phyloP scores from a whole-genome alignment of 2,329 filamentous ascomycete genomes.

The Aphanocladium album region DNA sequence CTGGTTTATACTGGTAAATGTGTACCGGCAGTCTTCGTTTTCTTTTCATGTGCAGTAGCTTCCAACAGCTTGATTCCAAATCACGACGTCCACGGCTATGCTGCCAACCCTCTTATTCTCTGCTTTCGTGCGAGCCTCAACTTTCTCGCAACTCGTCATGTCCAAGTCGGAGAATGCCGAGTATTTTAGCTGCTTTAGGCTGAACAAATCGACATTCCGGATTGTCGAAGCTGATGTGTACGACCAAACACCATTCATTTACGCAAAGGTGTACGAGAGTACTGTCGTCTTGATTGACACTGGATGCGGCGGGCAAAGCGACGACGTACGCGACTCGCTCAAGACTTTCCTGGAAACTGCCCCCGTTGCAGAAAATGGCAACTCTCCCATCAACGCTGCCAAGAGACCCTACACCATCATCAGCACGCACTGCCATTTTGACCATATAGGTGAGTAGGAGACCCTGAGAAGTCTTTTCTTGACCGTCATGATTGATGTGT shows the following conservation, averaged over 20 bases:
- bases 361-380: slow-evolving; percentile 29
- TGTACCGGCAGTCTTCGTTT: too few species aligned
- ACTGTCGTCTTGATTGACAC: slow-evolving; percentile 39
- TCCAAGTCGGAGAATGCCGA: too few species aligned
- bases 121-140: too few species aligned
- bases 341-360: slow-evolving; percentile 36
- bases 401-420: slow-evolving; percentile 35
- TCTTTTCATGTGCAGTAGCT: too few species aligned
- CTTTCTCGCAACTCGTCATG: too few species aligned
- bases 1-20: too few species aligned
- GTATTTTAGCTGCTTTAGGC: not conserved
- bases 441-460: slow-evolving; percentile 28
- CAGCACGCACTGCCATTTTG: slow-evolving; percentile 43
- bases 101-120: too few species aligned
- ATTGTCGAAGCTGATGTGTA: slow-evolving; percentile 39
- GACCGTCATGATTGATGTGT: too few species aligned
- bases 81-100: too few species aligned
- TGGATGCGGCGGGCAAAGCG: too few species aligned
- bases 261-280: slow-evolving; percentile 35
- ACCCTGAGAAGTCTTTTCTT: too few species aligned
- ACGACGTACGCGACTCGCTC: slow-evolving; percentile 31
- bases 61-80: too few species aligned
- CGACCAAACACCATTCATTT: slow-evolving; percentile 40
- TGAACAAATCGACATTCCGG: slow-evolving; percentile 40
- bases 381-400: slow-evolving; percentile 31